Base-by-base conservation (phyloP, 1,139 yeast genomes). In the Kodamaea derodonti region DNA sequence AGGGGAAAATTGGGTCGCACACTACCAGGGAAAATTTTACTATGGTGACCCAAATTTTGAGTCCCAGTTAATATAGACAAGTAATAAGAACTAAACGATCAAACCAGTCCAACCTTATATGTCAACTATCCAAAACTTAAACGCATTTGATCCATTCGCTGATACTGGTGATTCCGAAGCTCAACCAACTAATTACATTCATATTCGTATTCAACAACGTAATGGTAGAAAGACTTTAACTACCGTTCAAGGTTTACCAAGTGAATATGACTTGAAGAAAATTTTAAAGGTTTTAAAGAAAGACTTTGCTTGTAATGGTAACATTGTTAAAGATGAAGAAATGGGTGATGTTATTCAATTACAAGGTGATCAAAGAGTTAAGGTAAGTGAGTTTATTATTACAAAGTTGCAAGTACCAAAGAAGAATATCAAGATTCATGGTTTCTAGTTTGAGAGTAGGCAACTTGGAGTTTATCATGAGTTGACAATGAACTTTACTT, bases 141-240 rank as follows among this genome's bases (percentile, higher is more conserved):
- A 84, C 78, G 82, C 96, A 54, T 90, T 90, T 78, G 86, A 92
- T 73, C 98, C 98, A 51, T 92, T 92, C 82, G 97, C 97, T 81
- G 98, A 92, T 69, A 90, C 97, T 69, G 97, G 97, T 76, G 97
- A 92, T 80, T 95, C 94, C 72, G 97, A 90, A 67, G 85, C 95
- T 54, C 94, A 90, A 72, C 84, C 95, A 58, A 82, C 95, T 45
- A 88, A 86, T 73, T 87, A 88, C 72, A 86, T 92, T 65, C 98
- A 90, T 69, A 88, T 92, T 63, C 95, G 98, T 78, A 90, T 94
- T 63, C 98, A 92, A 72, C 98, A 92, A 74, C 94, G 98, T 78
- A 92, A 92, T 75, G 98, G 98, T 65, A 90, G 98, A 73, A 92
- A 92, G 72, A 92, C 98, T 48, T 80, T 92, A 65, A 92, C 98